Base-by-base conservation (phyloP, 805 yeast genomes). In the Schizosaccharomyces lindneri region DNA sequence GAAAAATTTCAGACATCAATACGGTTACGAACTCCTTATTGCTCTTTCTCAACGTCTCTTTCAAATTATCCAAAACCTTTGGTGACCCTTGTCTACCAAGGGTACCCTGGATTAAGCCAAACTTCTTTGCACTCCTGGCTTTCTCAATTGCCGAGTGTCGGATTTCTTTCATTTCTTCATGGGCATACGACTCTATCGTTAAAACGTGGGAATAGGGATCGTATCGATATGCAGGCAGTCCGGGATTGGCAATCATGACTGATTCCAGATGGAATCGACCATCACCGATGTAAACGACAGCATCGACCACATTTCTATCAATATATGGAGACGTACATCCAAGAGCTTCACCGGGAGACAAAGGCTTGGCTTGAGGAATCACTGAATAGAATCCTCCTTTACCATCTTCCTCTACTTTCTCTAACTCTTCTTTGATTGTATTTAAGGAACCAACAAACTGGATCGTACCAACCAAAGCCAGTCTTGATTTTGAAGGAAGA, bases 231-330 rank as follows among this genome's bases (percentile, higher is more conserved):
- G 97, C 97, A 0, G 94, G 94, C 19, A 90, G 78, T 4, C 80
- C 80, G 0, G 98, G 98, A 69, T 93, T 93, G 71, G 89, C 97
- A 62, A 93, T 93, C 97, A 93, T 90, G 5, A 97, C 87, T 61
- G 90, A 81, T 70, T 93, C 98, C 55, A 93, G 74, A 71, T 93
- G 98, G 73, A 93, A 93, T 61, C 98, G 74, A 15, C 98, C 98
- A 72, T 93, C 98, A 43, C 98, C 98, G 27, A 93, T 76, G 68
- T 90, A 93, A 2, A 93, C 78, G 84, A 89, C 87, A 0, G 89
- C 94, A 27, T 78, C 75, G 0, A 65, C 48, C 64, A 63, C 9
- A 24, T 32, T 15, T 29, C 59, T 55, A 65, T 83, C 83, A 55
- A 93, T 72, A 64, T 85, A 74, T 31, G 95, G 90, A 0, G 97